These are phyloP conservation scores for Talaromyces albobiverticillius DNA, from an alignment of 2,329 filamentous ascomycete species.

Conservation along the genomic window DNA sequence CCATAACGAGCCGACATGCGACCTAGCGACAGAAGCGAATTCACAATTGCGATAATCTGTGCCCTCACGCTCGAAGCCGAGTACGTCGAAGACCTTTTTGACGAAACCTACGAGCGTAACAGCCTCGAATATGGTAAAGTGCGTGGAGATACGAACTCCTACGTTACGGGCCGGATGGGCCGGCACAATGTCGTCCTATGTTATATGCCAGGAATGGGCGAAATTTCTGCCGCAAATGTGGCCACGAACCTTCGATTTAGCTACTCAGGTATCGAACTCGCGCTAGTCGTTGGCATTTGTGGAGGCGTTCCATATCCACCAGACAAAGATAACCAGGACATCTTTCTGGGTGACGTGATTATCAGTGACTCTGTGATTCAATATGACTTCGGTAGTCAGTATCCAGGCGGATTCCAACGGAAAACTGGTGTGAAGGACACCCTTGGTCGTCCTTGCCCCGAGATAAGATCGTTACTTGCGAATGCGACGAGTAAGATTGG, in stretches of 20 bases:
- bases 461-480: not conserved
- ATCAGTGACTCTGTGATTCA: not conserved
- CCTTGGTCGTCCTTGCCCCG: not conserved
- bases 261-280: not conserved
- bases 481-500: no score
- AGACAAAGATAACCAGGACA: not conserved
- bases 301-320: not conserved
- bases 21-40: not conserved
- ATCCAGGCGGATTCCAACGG: not conserved
- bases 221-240: not conserved
- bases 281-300: not conserved
- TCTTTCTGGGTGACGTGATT: not conserved
- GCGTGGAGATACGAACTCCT: not conserved
- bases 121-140: not conserved
- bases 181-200: not conserved
- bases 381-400: not conserved
- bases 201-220: not conserved
- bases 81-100: not conserved
- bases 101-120: not conserved
- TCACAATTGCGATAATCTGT: not conserved
- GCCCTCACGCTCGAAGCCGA: not conserved
- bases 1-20: no score
- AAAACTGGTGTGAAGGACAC: not conserved
- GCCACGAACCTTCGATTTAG: not conserved
- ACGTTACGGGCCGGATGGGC: not conserved